Evolutionary conservation across 2,329 filamentous ascomycete genomes (phyloP), one percentile per base, ranked within the genome.

Genomic region (Arthrobotrys iridis): DNA sequence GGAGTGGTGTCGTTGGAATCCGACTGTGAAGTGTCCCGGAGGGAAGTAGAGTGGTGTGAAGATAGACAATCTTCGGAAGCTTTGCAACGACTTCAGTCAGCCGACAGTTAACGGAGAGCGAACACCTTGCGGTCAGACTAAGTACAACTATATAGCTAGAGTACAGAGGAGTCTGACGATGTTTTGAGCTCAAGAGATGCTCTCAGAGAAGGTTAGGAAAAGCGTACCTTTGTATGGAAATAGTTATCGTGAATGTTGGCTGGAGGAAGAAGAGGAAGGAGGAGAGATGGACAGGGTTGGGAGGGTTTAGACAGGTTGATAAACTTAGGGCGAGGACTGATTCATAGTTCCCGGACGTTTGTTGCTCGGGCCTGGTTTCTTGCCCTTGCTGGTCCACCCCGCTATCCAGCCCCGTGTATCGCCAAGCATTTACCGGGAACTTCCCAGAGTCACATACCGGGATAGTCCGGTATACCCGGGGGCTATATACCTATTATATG

Each of bases 231-330:
- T 57, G 33, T 57, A 46, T 35, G 6, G 30, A 48, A 59, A 8
- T 55, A 35, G 71, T 75, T 75, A 75, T 75, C 71, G 71, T 62
- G 62, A 75, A 75, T n/a, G 46, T 75, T 75, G 71, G 40, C 63
- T 33, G 48, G 26, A 41, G 63, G 11, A 57, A 45, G 40, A 52
- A 59, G 57, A 66, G 57, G 52, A 45, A 37, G 59, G 43, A 40
- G 48, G 26, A 55, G 43, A 50, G 37, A 64, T 28, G 62, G 24
- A 45, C 7, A 37, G 50, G 43, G 26, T 33, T 33, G 37, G 40
- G 22, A 20, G 18, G 15, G 13, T 24, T 15, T 4, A 24, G 24
- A 50, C 24, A 40, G 48, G 41, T 37, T 57, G 28, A 33, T 41
- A 18, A n/a, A n/a, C n/a, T n/a, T n/a, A n/a, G n/a, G n/a, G 35